Evolutionary conservation across 169 alveolate species (phyloP).

Genomic region (Plasmodium vivax): DNA sequence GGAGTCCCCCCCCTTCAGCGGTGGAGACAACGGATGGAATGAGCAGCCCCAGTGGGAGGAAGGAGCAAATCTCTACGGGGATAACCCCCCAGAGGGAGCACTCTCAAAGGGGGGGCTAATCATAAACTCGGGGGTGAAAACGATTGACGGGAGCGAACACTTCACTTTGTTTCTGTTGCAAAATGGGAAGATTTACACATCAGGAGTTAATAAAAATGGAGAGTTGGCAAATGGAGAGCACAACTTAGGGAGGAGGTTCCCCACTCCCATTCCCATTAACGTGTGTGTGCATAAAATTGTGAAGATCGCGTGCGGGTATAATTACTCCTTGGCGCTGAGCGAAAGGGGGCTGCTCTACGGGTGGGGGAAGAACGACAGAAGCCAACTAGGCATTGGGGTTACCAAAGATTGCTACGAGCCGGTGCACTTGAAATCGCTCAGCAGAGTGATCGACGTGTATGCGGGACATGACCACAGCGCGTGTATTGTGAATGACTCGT

Average conservation of each 20-base stretch:
- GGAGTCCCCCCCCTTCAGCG: neutral
- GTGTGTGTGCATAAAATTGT: slow-evolving; percentile 76
- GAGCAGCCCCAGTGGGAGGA: neutral
- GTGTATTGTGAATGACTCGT: slow-evolving; percentile 79
- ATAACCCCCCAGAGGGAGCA: neutral
- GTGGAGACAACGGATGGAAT: neutral
- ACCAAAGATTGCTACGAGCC: slow-evolving; percentile 84
- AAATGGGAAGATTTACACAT: slow-evolving; percentile 91
- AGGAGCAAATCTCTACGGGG: neutral
- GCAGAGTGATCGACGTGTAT: slow-evolving; percentile 84
- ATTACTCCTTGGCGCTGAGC: slow-evolving; percentile 87
- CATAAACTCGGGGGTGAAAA: slow-evolving; percentile 75
- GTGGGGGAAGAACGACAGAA: slow-evolving; percentile 82
- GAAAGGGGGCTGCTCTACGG: slow-evolving; percentile 90
- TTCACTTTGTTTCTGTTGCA: slow-evolving; percentile 88
- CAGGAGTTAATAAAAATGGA: slow-evolving; percentile 95
- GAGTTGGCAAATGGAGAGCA: slow-evolving; percentile 89
- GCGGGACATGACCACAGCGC: slow-evolving; percentile 91
- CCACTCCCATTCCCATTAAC: slow-evolving; percentile 30
- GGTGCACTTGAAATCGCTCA: slow-evolving; percentile 80
- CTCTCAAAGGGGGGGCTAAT: neutral
- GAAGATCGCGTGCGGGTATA: slow-evolving; percentile 91
- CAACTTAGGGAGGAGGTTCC: slow-evolving; percentile 47
- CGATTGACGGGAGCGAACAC: slow-evolving; percentile 90
- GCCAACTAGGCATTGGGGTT: slow-evolving; percentile 85